These are phyloP conservation scores for Podospora pseudoanserina DNA, from an alignment of 495 filamentous ascomycete species.

Conservation along the genomic window DNA sequence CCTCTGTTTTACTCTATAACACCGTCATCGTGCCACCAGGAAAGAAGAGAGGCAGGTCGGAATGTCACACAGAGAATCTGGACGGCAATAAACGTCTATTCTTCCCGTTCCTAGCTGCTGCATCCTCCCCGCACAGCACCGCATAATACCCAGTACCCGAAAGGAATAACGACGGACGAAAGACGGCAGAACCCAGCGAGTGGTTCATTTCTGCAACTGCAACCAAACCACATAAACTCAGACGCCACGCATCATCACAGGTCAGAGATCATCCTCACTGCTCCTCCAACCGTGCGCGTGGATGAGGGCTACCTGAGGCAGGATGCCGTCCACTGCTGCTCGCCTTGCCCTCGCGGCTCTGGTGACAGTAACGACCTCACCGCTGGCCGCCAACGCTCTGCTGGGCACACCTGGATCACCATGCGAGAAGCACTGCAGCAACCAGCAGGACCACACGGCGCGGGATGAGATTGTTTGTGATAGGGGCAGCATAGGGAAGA, in stretches of 20 bases:
- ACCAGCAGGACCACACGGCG: constrained; percentile 36
- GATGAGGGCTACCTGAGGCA: constrained; percentile 9
- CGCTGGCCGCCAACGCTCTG: constrained; percentile 30
- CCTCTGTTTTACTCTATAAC: neutral
- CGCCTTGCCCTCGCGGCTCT: constrained; percentile 20
- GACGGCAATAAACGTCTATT: constrained; percentile 23
- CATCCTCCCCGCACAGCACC: constrained; percentile 8
- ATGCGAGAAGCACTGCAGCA: constrained; percentile 44
- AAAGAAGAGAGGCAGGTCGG: constrained; percentile 13
- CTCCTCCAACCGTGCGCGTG: neutral
- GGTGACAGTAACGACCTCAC: constrained; percentile 18
- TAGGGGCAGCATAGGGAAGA: constrained; percentile 26
- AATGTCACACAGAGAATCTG: constrained; percentile 27
- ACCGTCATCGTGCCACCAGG: neutral
- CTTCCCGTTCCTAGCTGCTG: constrained; percentile 18
- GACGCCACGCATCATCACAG: constrained; percentile 5
- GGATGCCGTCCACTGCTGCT: constrained; percentile 22
- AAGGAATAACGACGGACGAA: neutral
- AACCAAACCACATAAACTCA: neutral
- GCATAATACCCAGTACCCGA: constrained; percentile 5
- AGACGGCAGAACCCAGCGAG: constrained; percentile 1
- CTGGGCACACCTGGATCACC: constrained; percentile 39
- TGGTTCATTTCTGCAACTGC: constrained; percentile 3
- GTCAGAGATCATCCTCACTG: neutral
- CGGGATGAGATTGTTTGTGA: constrained; percentile 40